These are phyloP conservation scores for Cryphonectria japonica DNA, from an alignment of 2,329 filamentous ascomycete species.

Conservation along the genomic window DNA sequence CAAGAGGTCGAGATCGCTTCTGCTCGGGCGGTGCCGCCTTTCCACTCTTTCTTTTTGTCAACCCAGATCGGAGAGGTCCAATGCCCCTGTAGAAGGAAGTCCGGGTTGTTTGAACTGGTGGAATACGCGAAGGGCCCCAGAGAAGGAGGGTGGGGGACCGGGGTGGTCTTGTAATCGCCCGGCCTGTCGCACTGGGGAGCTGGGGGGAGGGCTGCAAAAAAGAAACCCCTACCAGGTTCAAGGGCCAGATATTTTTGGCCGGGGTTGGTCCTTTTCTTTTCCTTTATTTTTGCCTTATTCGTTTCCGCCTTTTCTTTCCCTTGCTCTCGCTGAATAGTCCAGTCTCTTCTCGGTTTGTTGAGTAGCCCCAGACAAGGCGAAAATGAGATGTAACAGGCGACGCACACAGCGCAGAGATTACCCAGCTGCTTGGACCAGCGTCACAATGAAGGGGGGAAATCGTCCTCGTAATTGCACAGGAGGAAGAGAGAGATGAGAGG, in stretches of 20 bases:
- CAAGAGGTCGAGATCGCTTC: constrained; percentile 11
- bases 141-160: constrained; percentile 29
- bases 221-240: constrained; percentile 20
- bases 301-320: background rate
- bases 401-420: background rate
- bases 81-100: constrained; percentile 20
- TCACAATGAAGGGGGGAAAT: background rate
- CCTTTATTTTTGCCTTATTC: background rate
- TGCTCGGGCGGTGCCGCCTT: constrained; percentile 14
- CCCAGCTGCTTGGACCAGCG: constrained; percentile 3
- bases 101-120: constrained; percentile 27
- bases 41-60: background rate
- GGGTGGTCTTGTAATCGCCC: constrained; percentile 29
- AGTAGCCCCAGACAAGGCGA: constrained; percentile 21
- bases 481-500: background rate
- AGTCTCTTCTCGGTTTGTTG: constrained; percentile 14
- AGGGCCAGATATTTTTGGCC: constrained; percentile 28
- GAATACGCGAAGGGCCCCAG: constrained; percentile 16
- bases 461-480: constrained; percentile 5
- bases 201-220: constrained; percentile 25
- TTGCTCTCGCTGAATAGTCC: background rate
- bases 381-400: constrained; percentile 26
- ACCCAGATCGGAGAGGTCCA: constrained; percentile 10
- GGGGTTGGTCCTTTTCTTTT: constrained; percentile 6
- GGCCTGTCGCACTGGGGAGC: constrained; percentile 27